Base-by-base conservation (phyloP, 1,284 basidiomycete genomes). In the Athelia sp. region DNA sequence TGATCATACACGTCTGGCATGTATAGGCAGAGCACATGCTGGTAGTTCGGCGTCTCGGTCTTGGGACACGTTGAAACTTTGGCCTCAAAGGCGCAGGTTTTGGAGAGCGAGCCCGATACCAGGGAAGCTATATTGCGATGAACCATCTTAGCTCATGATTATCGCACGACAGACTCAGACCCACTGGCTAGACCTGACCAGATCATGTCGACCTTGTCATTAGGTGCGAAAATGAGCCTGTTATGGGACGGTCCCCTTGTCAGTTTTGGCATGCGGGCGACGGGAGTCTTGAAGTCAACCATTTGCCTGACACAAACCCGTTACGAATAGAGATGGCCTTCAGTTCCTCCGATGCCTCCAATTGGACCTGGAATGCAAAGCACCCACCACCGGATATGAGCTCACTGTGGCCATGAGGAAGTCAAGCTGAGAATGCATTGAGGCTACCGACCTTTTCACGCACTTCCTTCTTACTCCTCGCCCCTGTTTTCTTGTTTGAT, bases 21-120 rank as follows among this genome's bases (percentile, higher is more conserved):
- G 58, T 87, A 88, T n/a, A 88, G 56, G 55, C 83, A 87, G 23
- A 88, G 75, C 29, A 87, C 63, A 59, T 87, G 84, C 52, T 79
- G 79, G 52, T 78, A 63, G 43, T 77, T 73, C 14, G 76, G 62
- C 8, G 53, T 69, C 45, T 78, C 75, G 46, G 68, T 64, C 47
- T 68, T 63, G 0, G 81, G 76, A 22, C 73, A 78, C 3, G 85
- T 88, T 1, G 86, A 70, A 3, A 86, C 86, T 61, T 87, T 88
- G 3, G 78, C 74, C 26, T 70, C 58, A 52, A 62, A 72, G 15
- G 77, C 82, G 24, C 66, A 57, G 6, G 86, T 86, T 2, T 69
- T 62, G 2, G 80, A 68, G 8, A 88, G 65, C 18, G 82, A 77
- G 0, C 86, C 86, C 21, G 76, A 77, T 17, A 77, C 68, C 15